Evolutionary conservation across 129 eudicot species (phyloP).

Genomic region (Escallonia rubra): DNA sequence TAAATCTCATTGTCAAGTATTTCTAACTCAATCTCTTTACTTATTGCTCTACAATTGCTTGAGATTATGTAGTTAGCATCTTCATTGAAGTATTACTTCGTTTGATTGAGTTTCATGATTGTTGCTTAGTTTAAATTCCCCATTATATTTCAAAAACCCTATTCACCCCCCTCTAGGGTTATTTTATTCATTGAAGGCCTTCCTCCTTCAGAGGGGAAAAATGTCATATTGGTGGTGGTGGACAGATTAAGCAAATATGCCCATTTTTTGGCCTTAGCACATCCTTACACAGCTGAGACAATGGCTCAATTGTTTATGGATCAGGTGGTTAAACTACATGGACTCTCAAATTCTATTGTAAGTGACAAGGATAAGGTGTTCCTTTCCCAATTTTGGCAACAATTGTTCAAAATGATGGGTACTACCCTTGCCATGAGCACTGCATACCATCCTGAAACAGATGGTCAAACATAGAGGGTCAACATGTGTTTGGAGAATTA

Average conservation of each 20-base stretch:
- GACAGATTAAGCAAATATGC: background rate
- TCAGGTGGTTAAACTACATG: conserved; percentile 2
- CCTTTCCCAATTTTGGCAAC: conserved; percentile 13
- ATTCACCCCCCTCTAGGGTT: too few relatives aligned
- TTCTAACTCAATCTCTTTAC: too few relatives aligned
- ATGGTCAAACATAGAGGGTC: conserved; percentile 10
- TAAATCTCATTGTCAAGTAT: too few relatives aligned
- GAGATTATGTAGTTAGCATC: too few relatives aligned
- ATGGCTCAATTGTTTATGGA: conserved; percentile 4
- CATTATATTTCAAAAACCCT: too few relatives aligned
- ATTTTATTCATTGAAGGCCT: background rate
- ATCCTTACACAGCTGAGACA: too few relatives aligned
- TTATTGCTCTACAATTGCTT: too few relatives aligned
- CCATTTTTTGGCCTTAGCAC: conserved; percentile 2
- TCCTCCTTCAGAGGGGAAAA: background rate
- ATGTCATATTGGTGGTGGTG: conserved; percentile 14
- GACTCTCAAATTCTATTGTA: background rate
- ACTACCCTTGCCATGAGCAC: background rate
- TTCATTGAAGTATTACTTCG: too few relatives aligned
- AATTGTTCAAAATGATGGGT: background rate
- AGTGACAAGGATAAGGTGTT: conserved; percentile 6
- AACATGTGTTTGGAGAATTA: conserved; percentile 1
- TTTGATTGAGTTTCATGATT: too few relatives aligned
- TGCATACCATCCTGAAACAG: conserved; percentile 18
- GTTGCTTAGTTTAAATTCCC: too few relatives aligned